Evolutionary conservation across 2,329 filamentous ascomycete genomes (phyloP).

Genomic region (Hypoxylon sp.): DNA sequence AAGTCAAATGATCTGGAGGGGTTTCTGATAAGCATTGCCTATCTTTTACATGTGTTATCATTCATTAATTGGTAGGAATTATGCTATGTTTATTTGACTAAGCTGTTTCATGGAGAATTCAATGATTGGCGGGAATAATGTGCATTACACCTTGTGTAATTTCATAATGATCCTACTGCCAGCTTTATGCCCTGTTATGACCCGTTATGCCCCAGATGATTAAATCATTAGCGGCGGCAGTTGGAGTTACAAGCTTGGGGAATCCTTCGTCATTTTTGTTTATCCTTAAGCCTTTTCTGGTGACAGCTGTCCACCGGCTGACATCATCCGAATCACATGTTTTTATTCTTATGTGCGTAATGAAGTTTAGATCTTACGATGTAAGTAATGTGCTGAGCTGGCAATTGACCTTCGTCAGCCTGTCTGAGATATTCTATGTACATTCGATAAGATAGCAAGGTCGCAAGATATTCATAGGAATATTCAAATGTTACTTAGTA

Average conservation of each 20-base stretch:
- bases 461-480: constrained; percentile 8
- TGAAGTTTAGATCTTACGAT: constrained; percentile 22
- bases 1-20: constrained; percentile 29
- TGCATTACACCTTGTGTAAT: constrained; percentile 14
- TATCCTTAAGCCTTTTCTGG: constrained; percentile 23
- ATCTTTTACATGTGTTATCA: neutral
- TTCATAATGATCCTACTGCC: constrained; percentile 2
- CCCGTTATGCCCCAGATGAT: constrained; percentile 14
- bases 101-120: constrained; percentile 11
- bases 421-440: constrained; percentile 2
- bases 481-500: constrained; percentile 26
- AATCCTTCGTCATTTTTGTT: constrained; percentile 37
- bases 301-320: constrained; percentile 31
- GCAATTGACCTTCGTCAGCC: constrained; percentile 11
- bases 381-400: constrained; percentile 1
- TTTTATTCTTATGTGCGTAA: constrained; percentile 21
- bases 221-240: constrained; percentile 30
- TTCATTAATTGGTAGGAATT: constrained; percentile 17
- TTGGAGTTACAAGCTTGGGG: constrained; percentile 29
- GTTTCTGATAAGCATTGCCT: constrained; percentile 17
- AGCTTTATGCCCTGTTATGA: neutral
- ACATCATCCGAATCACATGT: constrained; percentile 38
- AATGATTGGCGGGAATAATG: constrained; percentile 20
- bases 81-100: constrained; percentile 6
- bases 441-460: constrained; percentile 2